phyloP scores from a whole-genome alignment of 148 eudicot genomes.

The Rhododendron ovatum region DNA sequence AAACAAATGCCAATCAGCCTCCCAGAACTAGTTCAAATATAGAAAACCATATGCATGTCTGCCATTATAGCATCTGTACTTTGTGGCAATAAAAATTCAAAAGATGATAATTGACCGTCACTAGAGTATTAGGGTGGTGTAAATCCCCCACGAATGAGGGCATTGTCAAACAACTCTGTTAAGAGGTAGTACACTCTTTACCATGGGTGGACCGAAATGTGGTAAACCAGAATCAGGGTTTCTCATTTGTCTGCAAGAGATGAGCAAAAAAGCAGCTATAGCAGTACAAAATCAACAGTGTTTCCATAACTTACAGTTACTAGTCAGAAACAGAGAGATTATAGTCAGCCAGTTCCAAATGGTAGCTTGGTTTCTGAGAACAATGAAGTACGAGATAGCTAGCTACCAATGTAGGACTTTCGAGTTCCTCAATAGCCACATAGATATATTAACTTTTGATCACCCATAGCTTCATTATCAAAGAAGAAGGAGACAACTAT shows the following conservation, averaged over 20 bases:
- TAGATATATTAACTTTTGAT: not conserved
- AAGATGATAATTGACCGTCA: not conserved
- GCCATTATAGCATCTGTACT: not conserved
- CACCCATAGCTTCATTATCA: not conserved
- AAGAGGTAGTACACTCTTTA: not conserved
- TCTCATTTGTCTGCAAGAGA: not conserved
- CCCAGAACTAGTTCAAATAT: not conserved
- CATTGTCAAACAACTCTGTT: not conserved
- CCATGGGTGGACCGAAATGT: not conserved
- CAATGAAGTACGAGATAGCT: not conserved
- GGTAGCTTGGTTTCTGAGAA: not conserved
- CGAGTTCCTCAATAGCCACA: not conserved
- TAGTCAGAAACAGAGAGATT: not conserved
- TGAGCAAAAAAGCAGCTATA: not conserved
- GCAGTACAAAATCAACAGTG: not conserved
- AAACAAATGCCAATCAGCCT: not conserved
- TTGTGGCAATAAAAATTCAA: too few relatives aligned
- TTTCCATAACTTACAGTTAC: not conserved
- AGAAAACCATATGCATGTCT: not conserved
- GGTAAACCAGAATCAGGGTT: not conserved
- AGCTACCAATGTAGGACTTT: not conserved
- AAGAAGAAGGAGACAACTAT: not conserved
- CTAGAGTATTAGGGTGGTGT: not conserved
- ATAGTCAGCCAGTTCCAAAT: not conserved
- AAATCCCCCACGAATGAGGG: not conserved